phyloP scores from a whole-genome alignment of 2,329 filamentous ascomycete species.

The Cladorrhinum sp. region DNA sequence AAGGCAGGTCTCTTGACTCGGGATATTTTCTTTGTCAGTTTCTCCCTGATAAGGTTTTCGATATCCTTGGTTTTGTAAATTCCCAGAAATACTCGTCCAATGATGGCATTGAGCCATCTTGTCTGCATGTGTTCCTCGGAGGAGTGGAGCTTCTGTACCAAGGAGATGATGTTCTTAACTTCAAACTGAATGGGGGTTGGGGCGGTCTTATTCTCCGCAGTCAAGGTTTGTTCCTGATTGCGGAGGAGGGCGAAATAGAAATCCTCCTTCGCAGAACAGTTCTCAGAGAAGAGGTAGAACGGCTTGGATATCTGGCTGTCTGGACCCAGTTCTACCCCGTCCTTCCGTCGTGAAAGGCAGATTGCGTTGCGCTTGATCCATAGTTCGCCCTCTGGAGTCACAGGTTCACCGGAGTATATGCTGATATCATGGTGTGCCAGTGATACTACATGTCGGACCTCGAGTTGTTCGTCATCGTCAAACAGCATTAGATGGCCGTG shows the following conservation, averaged over 20 bases:
- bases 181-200: conserved; percentile 76
- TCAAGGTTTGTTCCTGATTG: conserved; percentile 71
- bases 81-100: conserved; percentile 84
- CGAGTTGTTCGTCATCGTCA: conserved; percentile 90
- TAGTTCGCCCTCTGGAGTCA: conserved; percentile 84
- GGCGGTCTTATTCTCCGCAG: conserved; percentile 48
- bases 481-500: conserved; percentile 97
- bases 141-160: conserved; percentile 88
- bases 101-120: conserved; percentile 87
- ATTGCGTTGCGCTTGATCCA: conserved; percentile 95
- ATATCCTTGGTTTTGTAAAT: conserved; percentile 81
- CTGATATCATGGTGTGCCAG: conserved; percentile 82
- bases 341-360: conserved; percentile 65
- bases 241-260: conserved; percentile 92
- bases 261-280: conserved; percentile 94
- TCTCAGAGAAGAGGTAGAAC: conserved; percentile 93
- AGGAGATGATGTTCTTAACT: conserved; percentile 77
- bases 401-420: conserved; percentile 75
- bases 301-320: conserved; percentile 66
- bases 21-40: conserved; percentile 94
- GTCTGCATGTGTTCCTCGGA: conserved; percentile 88
- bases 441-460: conserved; percentile 94
- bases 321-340: conserved; percentile 51
- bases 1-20: conserved; percentile 90
- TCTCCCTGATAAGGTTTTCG: conserved; percentile 73